phyloP scores from a whole-genome alignment of 768 basidiomycete genomes.

The Lentinula aciculospora region DNA sequence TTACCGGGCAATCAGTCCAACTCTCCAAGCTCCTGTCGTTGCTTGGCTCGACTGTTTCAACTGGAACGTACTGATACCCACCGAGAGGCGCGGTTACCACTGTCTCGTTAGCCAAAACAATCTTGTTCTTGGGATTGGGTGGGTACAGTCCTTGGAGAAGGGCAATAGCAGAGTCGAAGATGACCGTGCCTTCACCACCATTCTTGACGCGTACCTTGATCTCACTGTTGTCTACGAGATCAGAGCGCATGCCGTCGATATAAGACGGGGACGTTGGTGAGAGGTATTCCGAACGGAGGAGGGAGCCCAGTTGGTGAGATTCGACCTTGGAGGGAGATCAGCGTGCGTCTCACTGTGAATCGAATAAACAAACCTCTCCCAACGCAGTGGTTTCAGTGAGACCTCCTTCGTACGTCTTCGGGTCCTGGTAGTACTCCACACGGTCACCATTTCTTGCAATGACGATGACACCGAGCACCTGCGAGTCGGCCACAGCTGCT shows the following conservation, averaged over 20 bases:
- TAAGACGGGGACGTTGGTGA: constrained; percentile 60
- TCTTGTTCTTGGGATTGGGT: constrained; percentile 67
- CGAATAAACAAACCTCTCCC: constrained; percentile 46
- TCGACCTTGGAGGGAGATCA: constrained; percentile 40
- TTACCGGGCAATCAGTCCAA: constrained; percentile 61
- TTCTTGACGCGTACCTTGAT: constrained; percentile 77
- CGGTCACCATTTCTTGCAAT: constrained; percentile 79
- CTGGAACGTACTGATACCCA: constrained; percentile 88
- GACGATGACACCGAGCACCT: constrained; percentile 74
- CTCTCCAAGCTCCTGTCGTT: constrained; percentile 82
- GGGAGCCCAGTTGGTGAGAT: constrained; percentile 57
- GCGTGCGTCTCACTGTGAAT: background rate
- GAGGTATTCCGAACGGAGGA: constrained; percentile 65
- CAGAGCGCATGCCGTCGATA: constrained; percentile 57
- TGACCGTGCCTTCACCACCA: constrained; percentile 79
- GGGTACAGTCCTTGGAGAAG: constrained; percentile 85
- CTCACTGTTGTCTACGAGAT: constrained; percentile 69
- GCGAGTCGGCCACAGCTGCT: constrained; percentile 14
- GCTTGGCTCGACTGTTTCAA: constrained; percentile 81
- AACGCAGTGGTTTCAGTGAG: constrained; percentile 71
- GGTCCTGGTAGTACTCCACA: constrained; percentile 64
- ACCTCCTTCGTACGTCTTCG: constrained; percentile 55
- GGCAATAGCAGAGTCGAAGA: constrained; percentile 83
- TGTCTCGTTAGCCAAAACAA: constrained; percentile 73
- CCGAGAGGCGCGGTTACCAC: constrained; percentile 67